Conservation (phyloP, 306 rosid species). For the Corylus americana region DNA sequence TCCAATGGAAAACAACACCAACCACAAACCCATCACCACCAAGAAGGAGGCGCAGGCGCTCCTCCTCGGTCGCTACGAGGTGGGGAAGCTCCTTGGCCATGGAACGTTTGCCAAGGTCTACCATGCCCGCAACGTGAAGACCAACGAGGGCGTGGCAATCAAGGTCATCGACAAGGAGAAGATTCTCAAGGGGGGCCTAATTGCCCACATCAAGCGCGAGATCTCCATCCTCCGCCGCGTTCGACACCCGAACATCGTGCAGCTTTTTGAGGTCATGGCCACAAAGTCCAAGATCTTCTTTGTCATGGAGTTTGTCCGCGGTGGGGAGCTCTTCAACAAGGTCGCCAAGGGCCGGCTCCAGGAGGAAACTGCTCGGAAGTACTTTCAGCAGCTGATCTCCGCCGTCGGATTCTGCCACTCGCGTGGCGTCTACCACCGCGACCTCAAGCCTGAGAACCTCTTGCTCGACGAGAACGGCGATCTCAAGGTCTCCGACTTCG, state of each 20-base stretch:
- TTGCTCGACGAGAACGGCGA: constrained; percentile 76
- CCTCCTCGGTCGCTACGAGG: constrained; percentile 72
- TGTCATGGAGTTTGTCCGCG: constrained; percentile 90
- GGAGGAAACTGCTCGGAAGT: constrained; percentile 74
- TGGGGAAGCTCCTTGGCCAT: constrained; percentile 85
- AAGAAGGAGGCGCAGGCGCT: constrained; percentile 49
- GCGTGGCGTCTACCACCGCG: constrained; percentile 84
- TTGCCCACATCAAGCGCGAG: constrained; percentile 93
- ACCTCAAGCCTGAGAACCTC: constrained; percentile 83
- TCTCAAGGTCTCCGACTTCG: constrained; percentile 86
- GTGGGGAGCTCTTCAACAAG: constrained; percentile 95
- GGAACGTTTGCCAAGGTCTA: constrained; percentile 95
- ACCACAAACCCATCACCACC: background rate
- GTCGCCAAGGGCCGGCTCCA: constrained; percentile 86
- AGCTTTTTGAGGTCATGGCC: constrained; percentile 94
- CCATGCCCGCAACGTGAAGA: constrained; percentile 67
- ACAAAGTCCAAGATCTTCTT: constrained; percentile 89
- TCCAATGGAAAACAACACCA: constrained; percentile 12
- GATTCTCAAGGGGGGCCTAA: constrained; percentile 73
- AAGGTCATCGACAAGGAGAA: constrained; percentile 95
- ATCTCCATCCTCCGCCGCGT: constrained; percentile 97
- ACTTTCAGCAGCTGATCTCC: constrained; percentile 82
- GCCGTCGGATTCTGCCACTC: constrained; percentile 91
- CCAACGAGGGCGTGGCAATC: constrained; percentile 74
- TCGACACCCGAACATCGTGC: constrained; percentile 91